phyloP scores from a whole-genome alignment of 2,329 filamentous ascomycete genomes.

The Aquanectria penicillioides region DNA sequence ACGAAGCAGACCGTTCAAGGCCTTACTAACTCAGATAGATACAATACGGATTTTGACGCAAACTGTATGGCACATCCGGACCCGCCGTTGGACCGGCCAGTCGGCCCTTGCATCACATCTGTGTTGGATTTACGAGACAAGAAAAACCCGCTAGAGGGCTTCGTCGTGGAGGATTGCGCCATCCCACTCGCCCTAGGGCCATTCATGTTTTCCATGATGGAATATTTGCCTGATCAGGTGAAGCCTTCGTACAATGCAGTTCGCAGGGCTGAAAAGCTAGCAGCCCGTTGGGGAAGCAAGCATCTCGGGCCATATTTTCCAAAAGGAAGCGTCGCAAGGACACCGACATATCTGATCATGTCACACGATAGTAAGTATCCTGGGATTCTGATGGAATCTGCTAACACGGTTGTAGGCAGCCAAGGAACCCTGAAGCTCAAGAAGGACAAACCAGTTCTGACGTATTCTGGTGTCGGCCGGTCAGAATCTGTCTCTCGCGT shows the following conservation, averaged over 20 bases:
- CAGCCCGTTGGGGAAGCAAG: slow-evolving; percentile 53
- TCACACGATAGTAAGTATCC: slow-evolving; percentile 65
- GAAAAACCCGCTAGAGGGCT: slow-evolving; percentile 67
- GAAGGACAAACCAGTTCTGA: slow-evolving; percentile 67
- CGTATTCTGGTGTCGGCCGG: slow-evolving; percentile 68
- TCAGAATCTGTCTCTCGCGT: slow-evolving; percentile 64
- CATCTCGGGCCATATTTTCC: slow-evolving; percentile 67
- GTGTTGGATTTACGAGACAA: slow-evolving; percentile 68
- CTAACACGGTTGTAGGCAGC: slow-evolving; percentile 51
- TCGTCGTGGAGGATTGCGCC: slow-evolving; percentile 71
- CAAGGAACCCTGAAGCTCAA: slow-evolving; percentile 69
- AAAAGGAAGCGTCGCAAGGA: slow-evolving; percentile 66
- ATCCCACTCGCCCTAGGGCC: slow-evolving; percentile 66
- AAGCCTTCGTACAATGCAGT: slow-evolving; percentile 41
- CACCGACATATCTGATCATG: slow-evolving; percentile 74
- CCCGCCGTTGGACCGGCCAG: slow-evolving; percentile 61
- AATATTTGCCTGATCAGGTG: slow-evolving; percentile 50
- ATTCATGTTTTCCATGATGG: slow-evolving; percentile 66
- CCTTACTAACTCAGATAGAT: slow-evolving; percentile 47
- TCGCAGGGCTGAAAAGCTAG: slow-evolving; percentile 16
- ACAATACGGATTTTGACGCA: slow-evolving; percentile 66
- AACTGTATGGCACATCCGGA: slow-evolving; percentile 64
- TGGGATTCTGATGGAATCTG: neutral
- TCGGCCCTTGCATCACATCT: slow-evolving; percentile 71
- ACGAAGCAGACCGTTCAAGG: neutral